Base-by-base conservation (phyloP, 2,329 filamentous ascomycete species). In the Emericellopsis atlantica region DNA sequence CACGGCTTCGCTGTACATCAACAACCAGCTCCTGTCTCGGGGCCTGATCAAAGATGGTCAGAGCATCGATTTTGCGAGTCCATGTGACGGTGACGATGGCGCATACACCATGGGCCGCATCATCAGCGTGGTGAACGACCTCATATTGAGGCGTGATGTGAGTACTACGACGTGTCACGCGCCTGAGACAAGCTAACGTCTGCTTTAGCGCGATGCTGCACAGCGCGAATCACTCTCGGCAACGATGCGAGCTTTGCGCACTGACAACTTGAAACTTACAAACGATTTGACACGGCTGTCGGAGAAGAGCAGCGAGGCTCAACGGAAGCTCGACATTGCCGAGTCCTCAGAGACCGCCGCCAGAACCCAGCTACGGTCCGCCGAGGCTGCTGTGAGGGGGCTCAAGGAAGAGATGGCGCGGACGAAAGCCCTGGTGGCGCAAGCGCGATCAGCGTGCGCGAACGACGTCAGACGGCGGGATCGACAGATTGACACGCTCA, bases 381-480 rank as follows among this genome's bases (percentile, higher is more conserved):
- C 86, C 40, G 89, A 95, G 54, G 70, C 77, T 4, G 77, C 78
- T 1, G 76, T 83, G 31, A 78, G 84, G 47, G 74, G 74, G n/a
- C 65, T 95, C 43, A 88, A 88, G 51, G 89, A 95, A 26, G 88
- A 96, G 54, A 74, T 89, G 48, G 71, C 76, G 21, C 79, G 84
- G 39, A 77, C 90, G 59, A 93, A 90, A 57, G 72, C 78, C 1
- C 75, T 84, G 3, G 78, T 95, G 2, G 75, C 82, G 24, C 90
- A 96, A 59, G 83, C 92, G 3, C 79, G 90, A 45, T 77, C 83
- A 6, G 81, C 89, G 47, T 96, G 89, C 59, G 81, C 87, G 39
- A 94, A 87, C 49, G 92, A 98, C 54, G 76, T 95, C 36, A 80
- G 90, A 45, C 90, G 93, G 54, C 79, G 90, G 34, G 92, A 98